These are phyloP conservation scores for Entophlyctis luteolus DNA, from an alignment of 192 early-diverging fungal species.

Conservation along the genomic window DNA sequence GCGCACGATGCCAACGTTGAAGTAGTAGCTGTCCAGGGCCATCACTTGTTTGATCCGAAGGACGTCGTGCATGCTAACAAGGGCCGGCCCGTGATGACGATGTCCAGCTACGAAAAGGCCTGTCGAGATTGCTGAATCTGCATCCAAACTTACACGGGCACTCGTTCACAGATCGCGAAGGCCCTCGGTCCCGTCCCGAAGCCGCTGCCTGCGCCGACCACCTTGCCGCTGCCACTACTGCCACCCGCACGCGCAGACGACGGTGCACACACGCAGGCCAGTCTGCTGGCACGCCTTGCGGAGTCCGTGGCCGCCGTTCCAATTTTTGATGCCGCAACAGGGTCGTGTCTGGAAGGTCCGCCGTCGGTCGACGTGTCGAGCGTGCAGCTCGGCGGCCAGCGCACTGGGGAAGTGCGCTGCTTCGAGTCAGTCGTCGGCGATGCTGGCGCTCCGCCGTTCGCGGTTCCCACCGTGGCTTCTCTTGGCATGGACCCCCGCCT, in stretches of 20 bases:
- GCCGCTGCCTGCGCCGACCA: not conserved
- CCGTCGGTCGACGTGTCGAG: not conserved
- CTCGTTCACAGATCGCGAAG: conserved; percentile 2
- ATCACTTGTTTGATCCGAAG: conserved; percentile 22
- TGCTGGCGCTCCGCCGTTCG: not conserved
- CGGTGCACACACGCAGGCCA: not conserved
- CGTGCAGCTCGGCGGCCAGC: conserved; percentile 14
- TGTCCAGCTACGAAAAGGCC: not conserved
- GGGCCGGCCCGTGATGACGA: conserved; percentile 18
- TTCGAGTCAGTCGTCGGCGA: conserved; percentile 3
- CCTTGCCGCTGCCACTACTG: not conserved
- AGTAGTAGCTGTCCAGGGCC: not conserved
- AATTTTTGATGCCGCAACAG: not conserved
- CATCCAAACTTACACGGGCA: not conserved
- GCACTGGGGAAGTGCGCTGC: not conserved
- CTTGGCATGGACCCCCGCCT: not conserved
- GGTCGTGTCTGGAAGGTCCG: not conserved
- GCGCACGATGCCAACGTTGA: not conserved
- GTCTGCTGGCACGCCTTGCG: not conserved
- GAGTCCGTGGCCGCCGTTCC: not conserved
- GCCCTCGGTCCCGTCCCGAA: not conserved
- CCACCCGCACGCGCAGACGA: not conserved
- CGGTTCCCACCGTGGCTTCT: not conserved
- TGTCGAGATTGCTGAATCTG: not conserved
- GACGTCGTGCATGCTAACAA: conserved; percentile 9